phyloP scores from a whole-genome alignment of 1,139 yeast species.

The Diutina catenulata region DNA sequence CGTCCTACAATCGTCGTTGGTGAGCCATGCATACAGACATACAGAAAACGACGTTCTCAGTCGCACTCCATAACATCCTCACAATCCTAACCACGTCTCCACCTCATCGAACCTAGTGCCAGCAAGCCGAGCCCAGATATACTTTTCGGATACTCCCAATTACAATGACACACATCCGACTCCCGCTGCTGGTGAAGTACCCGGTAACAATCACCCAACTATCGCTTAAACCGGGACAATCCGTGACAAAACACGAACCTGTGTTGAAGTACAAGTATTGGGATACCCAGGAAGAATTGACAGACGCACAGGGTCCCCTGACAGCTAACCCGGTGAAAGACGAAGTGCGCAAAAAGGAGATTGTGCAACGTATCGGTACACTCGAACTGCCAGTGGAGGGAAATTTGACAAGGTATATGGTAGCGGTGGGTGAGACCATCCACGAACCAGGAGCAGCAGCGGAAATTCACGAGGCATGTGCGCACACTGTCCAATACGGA shows the following conservation, averaged over 20 bases:
- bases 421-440: slow-evolving; percentile 50
- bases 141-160: background rate
- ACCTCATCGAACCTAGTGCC: background rate
- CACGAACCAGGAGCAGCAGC: slow-evolving; percentile 37
- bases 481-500: slow-evolving; percentile 91
- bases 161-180: slow-evolving; percentile 19
- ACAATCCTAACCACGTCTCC: background rate
- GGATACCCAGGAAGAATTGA: slow-evolving; percentile 48
- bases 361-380: slow-evolving; percentile 50
- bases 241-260: slow-evolving; percentile 40
- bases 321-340: slow-evolving; percentile 30
- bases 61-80: background rate
- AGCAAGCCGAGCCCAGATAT: background rate
- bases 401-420: slow-evolving; percentile 35
- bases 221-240: slow-evolving; percentile 31
- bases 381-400: slow-evolving; percentile 86
- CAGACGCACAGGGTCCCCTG: background rate
- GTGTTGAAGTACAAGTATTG: slow-evolving; percentile 54
- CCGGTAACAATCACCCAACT: slow-evolving; percentile 58
- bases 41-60: background rate
- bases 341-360: slow-evolving; percentile 29
- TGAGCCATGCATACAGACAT: no score
- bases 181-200: slow-evolving; percentile 51
- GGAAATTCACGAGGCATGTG: slow-evolving; percentile 67
- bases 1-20: no score